phyloP scores from a whole-genome alignment of 768 basidiomycete species.

The Boletus huronensis region DNA sequence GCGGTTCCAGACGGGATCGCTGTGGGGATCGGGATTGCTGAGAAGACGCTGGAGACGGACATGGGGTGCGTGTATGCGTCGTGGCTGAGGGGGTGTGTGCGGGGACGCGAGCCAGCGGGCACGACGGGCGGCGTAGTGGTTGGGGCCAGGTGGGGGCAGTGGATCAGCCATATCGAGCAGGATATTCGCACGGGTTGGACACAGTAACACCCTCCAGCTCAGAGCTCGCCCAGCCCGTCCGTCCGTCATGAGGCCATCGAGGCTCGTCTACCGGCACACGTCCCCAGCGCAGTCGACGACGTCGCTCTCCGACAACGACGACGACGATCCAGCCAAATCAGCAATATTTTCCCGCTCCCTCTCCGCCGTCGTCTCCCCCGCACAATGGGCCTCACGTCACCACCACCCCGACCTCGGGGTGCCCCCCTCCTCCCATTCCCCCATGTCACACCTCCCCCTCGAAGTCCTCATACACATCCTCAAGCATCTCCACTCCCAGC shows the following conservation, averaged over 20 bases:
- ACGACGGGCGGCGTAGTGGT: conserved; percentile 59
- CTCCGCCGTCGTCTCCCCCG: conserved; percentile 51
- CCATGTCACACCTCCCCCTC: conserved; percentile 72
- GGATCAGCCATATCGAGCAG: conserved; percentile 24
- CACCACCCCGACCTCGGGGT: conserved; percentile 34
- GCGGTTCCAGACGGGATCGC: conserved; percentile 52
- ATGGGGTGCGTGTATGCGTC: conserved; percentile 39
- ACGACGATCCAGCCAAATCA: conserved; percentile 57
- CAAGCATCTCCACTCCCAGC: no score
- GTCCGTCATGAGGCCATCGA: conserved; percentile 27
- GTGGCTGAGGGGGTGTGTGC: conserved; percentile 12
- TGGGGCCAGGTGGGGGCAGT: conserved; percentile 62
- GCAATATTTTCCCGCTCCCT: conserved; percentile 36
- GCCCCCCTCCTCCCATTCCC: conserved; percentile 40
- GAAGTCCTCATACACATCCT: no score
- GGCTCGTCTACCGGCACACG: conserved; percentile 36
- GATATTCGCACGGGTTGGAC: conserved; percentile 15
- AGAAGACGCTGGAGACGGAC: conserved; percentile 52
- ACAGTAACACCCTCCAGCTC: not conserved
- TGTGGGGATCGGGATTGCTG: conserved; percentile 42
- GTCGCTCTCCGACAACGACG: conserved; percentile 75
- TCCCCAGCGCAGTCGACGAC: conserved; percentile 68
- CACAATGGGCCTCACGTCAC: conserved; percentile 51
- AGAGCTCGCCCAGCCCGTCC: not conserved
- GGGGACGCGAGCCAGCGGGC: conserved; percentile 52